Conservation (phyloP, 2,329 filamentous ascomycete genomes). For the Blastomyces silverae region DNA sequence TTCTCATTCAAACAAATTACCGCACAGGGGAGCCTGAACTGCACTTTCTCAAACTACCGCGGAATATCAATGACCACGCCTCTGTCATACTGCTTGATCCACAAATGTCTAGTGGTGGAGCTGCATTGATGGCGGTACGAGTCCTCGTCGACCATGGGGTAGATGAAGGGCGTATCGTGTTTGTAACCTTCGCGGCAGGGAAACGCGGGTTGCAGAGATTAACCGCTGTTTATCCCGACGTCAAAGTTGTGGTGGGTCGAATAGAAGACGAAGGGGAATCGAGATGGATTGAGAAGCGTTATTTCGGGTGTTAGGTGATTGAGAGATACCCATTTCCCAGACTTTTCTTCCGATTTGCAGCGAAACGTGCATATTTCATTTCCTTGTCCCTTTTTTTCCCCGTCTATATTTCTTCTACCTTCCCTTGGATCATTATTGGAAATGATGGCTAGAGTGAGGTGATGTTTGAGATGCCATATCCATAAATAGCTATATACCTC, state of each 20-base stretch:
- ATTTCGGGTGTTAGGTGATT: conserved; percentile 67
- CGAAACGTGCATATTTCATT: not conserved
- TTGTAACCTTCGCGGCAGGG: conserved; percentile 88
- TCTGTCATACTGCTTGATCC: conserved; percentile 82
- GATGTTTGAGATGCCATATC: not conserved
- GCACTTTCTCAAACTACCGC: conserved; percentile 76
- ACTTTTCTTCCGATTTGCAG: not conserved
- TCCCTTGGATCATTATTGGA: not conserved
- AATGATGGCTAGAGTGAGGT: not conserved
- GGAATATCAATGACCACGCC: conserved; percentile 65
- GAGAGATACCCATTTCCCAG: conserved; percentile 1
- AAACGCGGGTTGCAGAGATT: conserved; percentile 75
- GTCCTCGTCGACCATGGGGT: conserved; percentile 95
- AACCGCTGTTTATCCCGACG: conserved; percentile 78
- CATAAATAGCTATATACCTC: not conserved
- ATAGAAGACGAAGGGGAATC: conserved; percentile 75
- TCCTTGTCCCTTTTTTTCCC: not conserved
- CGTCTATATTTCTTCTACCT: not conserved
- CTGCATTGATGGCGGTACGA: conserved; percentile 85
- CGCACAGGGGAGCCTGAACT: conserved; percentile 85
- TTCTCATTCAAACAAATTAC: conserved; percentile 84
- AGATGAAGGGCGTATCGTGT: conserved; percentile 71
- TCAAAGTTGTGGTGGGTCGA: conserved; percentile 78
- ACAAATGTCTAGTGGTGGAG: conserved; percentile 88
- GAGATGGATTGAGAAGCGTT: conserved; percentile 83